Percentiles rank a stretch among this genome's conserved stretches.
phyloP scores from a whole-genome alignment of 306 rosid species.

The Oemleria cerasiformis region DNA sequence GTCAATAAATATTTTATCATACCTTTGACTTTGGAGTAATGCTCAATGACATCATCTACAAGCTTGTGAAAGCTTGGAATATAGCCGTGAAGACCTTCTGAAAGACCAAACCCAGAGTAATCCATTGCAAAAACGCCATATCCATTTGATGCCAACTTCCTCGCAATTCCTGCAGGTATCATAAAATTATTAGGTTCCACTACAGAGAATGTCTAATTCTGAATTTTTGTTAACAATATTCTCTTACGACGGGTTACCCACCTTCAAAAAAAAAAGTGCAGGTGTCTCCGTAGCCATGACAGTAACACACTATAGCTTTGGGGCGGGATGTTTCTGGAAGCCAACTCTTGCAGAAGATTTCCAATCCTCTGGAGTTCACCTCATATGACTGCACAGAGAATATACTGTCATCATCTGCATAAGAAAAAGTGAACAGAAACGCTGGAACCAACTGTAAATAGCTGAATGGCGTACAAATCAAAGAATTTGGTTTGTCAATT shows the following conservation, averaged over 20 bases:
- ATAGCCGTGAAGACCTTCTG: slow-evolving; percentile 86
- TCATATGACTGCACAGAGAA: slow-evolving; percentile 58
- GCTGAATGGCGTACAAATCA: too few species aligned
- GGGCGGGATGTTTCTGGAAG: slow-evolving; percentile 57
- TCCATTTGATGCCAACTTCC: slow-evolving; percentile 69
- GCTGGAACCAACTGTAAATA: not conserved
- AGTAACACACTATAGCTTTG: slow-evolving; percentile 69
- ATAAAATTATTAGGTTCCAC: slow-evolving; percentile 13
- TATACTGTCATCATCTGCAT: slow-evolving; percentile 15
- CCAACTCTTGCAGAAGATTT: slow-evolving; percentile 86
- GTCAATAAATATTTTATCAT: slow-evolving; percentile 3
- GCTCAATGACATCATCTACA: slow-evolving; percentile 81
- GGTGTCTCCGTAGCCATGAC: slow-evolving; percentile 96
- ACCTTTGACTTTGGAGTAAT: slow-evolving; percentile 78
- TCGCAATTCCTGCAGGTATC: slow-evolving; percentile 63
- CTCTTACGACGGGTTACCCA: slow-evolving; percentile 29
- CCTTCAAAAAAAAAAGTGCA: slow-evolving; percentile 97
- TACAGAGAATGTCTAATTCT: not conserved
- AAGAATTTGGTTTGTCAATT: too few species aligned
- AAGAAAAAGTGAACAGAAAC: slow-evolving; percentile 12
- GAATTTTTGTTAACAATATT: not conserved
- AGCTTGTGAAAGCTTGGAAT: slow-evolving; percentile 66
- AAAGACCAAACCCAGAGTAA: slow-evolving; percentile 95
- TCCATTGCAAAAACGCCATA: slow-evolving; percentile 93
- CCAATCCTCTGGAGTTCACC: slow-evolving; percentile 64